These are phyloP conservation scores for Vaccinium vitisidaea DNA, from an alignment of 148 eudicot genomes.

Conservation along the genomic window DNA sequence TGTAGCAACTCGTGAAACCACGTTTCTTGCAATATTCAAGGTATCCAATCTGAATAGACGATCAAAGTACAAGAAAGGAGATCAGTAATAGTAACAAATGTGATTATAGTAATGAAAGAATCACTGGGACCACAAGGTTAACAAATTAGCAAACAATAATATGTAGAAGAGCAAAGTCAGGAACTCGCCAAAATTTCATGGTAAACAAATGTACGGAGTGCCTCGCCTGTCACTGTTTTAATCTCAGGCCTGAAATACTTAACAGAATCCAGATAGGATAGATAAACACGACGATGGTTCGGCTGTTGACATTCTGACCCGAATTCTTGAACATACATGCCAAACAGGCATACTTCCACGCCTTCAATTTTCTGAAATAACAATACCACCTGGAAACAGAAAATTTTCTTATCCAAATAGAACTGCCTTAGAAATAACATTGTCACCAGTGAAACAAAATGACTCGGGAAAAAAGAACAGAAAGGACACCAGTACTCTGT, in stretches of 20 bases:
- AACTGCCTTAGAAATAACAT: not conserved
- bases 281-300: constrained; percentile 92
- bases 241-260: constrained; percentile 95
- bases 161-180: not conserved
- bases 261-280: constrained; percentile 96
- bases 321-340: constrained; percentile 99
- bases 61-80: constrained; percentile 16
- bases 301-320: constrained; percentile 90
- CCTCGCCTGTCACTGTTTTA: constrained; percentile 85
- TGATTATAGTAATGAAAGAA: not conserved
- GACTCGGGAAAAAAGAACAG: not conserved
- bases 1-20: constrained; percentile 95
- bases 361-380: constrained; percentile 97
- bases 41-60: constrained; percentile 74
- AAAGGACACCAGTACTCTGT: not conserved
- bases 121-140: not conserved
- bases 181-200: constrained; percentile 91
- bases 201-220: constrained; percentile 94
- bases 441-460: constrained; percentile 9
- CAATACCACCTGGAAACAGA: constrained; percentile 65
- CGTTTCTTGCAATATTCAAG: constrained; percentile 92
- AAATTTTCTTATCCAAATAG: not conserved
- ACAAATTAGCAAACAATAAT: not conserved
- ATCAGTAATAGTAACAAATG: not conserved
- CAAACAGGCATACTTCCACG: constrained; percentile 96